phyloP scores from a whole-genome alignment of 805 yeast species.

The Ascoidea asiatica region DNA sequence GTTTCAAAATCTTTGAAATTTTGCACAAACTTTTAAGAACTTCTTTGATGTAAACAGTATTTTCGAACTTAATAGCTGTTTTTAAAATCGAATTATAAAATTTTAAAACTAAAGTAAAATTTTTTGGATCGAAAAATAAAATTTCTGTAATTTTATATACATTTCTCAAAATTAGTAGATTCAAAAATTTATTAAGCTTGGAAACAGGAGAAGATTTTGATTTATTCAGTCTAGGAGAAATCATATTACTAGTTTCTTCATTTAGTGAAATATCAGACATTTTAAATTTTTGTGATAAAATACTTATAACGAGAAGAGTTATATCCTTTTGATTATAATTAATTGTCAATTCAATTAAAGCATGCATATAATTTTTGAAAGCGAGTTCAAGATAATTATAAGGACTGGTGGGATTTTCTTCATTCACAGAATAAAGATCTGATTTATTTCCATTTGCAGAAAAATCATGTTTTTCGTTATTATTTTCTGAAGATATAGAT shows the following conservation, averaged over 20 bases:
- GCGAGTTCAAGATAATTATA: constrained; percentile 14
- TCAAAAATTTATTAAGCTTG: constrained; percentile 47
- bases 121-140: constrained; percentile 5
- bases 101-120: constrained; percentile 30
- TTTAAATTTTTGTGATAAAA: constrained; percentile 64
- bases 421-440: not conserved
- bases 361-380: constrained; percentile 54
- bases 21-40: constrained; percentile 37
- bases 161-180: constrained; percentile 4
- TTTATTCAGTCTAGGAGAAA: constrained; percentile 2
- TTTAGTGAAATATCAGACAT: constrained; percentile 4
- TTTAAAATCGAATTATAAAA: constrained; percentile 38
- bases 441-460: constrained; percentile 4
- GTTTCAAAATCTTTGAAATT: constrained; percentile 20
- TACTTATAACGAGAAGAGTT: constrained; percentile 64
- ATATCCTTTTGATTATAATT: constrained; percentile 60
- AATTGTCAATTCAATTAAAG: constrained; percentile 53
- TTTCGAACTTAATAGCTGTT: constrained; percentile 28
- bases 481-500: constrained; percentile 4
- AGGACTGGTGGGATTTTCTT: constrained; percentile 1
- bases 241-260: not conserved
- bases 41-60: constrained; percentile 22
- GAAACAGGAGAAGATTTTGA: constrained; percentile 6
- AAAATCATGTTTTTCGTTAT: constrained; percentile 3
- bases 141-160: constrained; percentile 3